Percentiles rank a stretch among this genome's conserved stretches.
Conservation (phyloP, 2,329 filamentous ascomycete genomes). For the Penicillium sp. region DNA sequence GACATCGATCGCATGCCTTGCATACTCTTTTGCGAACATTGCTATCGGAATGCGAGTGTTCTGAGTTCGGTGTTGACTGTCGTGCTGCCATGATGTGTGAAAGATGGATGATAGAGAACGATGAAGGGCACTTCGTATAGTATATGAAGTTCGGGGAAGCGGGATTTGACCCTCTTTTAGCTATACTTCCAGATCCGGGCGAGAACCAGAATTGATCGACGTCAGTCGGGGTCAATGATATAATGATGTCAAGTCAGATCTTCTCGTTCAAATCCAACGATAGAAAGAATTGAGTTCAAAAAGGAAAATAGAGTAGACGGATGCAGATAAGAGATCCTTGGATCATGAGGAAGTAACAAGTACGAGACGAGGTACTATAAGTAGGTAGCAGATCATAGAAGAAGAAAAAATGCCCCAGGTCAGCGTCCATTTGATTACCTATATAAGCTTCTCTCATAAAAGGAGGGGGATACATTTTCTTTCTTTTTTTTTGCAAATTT, state of each 20-base stretch:
- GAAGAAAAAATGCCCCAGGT: not conserved
- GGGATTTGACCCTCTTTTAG: constrained; percentile 11
- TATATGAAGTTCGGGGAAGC: not conserved
- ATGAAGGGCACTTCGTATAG: constrained; percentile 4
- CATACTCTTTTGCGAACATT: constrained; percentile 59
- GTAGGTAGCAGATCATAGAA: not conserved
- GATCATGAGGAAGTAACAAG: not conserved
- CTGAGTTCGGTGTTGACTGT: constrained; percentile 40
- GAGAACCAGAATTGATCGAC: constrained; percentile 20
- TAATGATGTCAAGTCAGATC: constrained; percentile 21
- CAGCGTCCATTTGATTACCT: not conserved
- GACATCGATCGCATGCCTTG: constrained; percentile 64
- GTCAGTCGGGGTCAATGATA: constrained; percentile 28
- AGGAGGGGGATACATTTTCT: constrained; percentile 1
- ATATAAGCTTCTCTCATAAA: constrained; percentile 1
- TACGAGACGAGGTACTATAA: not conserved
- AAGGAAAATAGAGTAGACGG: not conserved
- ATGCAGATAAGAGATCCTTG: constrained; percentile 1
- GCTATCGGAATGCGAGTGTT: constrained; percentile 44
- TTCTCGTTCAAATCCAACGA: not conserved
- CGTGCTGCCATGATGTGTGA: constrained; percentile 37
- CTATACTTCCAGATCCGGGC: constrained; percentile 26
- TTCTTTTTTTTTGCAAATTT: constrained; percentile 4
- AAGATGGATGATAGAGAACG: constrained; percentile 2
- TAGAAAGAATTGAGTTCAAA: constrained; percentile 13